Percentiles rank a stretch among this genome's conserved stretches.
Conservation (phyloP, 2,329 filamentous ascomycete species). For the Rhytidhysteron rufulum region DNA sequence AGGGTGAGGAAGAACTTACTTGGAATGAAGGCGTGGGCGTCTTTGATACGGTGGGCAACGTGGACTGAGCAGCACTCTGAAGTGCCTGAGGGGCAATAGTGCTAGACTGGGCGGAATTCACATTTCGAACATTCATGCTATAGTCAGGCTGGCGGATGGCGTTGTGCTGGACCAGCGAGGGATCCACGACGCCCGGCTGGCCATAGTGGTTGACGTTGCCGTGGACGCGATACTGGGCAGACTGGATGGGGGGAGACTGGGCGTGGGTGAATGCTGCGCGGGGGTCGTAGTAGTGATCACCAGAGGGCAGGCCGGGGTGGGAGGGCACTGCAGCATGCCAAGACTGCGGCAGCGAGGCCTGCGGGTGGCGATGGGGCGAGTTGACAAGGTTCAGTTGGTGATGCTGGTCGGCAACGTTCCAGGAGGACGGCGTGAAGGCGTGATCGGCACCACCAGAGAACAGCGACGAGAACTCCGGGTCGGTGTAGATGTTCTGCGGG, state of each 20-base stretch:
- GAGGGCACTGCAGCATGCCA: constrained; percentile 6
- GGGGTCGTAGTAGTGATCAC: constrained; percentile 12
- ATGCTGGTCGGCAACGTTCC: constrained; percentile 23
- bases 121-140: constrained; percentile 1
- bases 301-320: background rate
- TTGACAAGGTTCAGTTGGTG: constrained; percentile 16
- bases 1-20: constrained; percentile 3
- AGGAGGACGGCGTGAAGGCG: constrained; percentile 20
- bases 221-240: constrained; percentile 1
- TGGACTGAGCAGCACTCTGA: constrained; percentile 2
- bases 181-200: constrained; percentile 10
- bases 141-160: constrained; percentile 6
- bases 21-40: background rate
- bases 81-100: constrained; percentile 9
- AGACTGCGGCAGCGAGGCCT: constrained; percentile 9
- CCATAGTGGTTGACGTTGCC: constrained; percentile 1
- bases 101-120: constrained; percentile 3
- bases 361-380: background rate
- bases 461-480: constrained; percentile 25
- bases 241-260: constrained; percentile 8
- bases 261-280: constrained; percentile 15
- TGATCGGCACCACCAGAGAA: constrained; percentile 24
- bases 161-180: constrained; percentile 9
- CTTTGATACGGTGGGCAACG: background rate
- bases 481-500: constrained; percentile 28